phyloP scores from a whole-genome alignment of 2,329 filamentous ascomycete genomes.

The Calonectria pteridis region DNA sequence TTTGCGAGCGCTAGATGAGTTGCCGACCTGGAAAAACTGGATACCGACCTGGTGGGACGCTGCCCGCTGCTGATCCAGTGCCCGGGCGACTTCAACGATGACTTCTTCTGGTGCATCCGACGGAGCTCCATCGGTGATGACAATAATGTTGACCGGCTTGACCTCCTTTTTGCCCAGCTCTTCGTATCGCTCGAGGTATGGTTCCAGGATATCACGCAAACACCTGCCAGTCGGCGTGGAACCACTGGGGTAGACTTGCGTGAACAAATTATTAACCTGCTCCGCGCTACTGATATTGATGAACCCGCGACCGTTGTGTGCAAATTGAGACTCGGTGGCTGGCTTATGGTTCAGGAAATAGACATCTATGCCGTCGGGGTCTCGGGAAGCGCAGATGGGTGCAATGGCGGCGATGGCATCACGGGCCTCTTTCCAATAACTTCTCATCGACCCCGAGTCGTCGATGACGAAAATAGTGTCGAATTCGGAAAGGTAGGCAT shows the following conservation, averaged over 20 bases:
- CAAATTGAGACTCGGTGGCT: conserved; percentile 49
- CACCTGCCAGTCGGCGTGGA: conserved; percentile 81
- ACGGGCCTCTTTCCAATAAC: conserved; percentile 81
- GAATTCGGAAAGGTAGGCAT: conserved; percentile 81
- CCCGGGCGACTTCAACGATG: conserved; percentile 75
- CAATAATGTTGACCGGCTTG: conserved; percentile 90
- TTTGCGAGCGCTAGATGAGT: conserved; percentile 72
- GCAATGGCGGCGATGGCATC: conserved; percentile 79
- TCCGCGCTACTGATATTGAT: conserved; percentile 70
- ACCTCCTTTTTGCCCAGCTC: conserved; percentile 58
- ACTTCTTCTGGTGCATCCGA: conserved; percentile 82
- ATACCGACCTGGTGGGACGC: conserved; percentile 87
- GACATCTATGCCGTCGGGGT: conserved; percentile 88
- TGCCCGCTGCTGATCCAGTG: conserved; percentile 77
- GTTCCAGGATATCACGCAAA: conserved; percentile 77
- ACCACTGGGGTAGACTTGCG: conserved; percentile 71
- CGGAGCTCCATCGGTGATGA: conserved; percentile 90
- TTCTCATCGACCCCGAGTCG: conserved; percentile 87
- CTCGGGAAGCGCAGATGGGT: conserved; percentile 83
- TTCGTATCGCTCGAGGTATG: conserved; percentile 70
- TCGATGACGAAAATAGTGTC: conserved; percentile 94
- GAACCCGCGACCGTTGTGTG: conserved; percentile 67
- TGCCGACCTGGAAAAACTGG: conserved; percentile 96
- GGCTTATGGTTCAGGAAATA: conserved; percentile 85
- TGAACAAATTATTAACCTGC: conserved; percentile 78